phyloP scores from a whole-genome alignment of 257 asterid genomes.

The Mitragyna speciosa region DNA sequence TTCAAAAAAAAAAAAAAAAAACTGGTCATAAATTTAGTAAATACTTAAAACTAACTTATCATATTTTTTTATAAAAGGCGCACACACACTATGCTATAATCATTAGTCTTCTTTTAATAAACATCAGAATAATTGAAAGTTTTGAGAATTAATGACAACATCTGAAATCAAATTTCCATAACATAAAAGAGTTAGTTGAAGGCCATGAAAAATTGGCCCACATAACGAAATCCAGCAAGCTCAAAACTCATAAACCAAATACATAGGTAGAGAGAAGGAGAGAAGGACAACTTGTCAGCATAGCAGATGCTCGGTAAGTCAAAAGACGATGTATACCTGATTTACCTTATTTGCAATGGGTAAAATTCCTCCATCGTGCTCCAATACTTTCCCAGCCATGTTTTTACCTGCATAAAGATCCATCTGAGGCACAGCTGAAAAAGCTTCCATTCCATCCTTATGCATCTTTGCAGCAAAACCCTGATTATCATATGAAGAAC shows the following conservation, averaged over 20 bases:
- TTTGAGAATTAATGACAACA: neutral
- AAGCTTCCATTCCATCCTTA: constrained; percentile 59
- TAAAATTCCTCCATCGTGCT: constrained; percentile 53
- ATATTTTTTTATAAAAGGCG: too few relatives aligned
- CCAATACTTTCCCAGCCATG: constrained; percentile 53
- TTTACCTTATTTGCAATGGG: constrained; percentile 51
- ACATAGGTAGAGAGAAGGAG: neutral
- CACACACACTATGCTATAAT: too few relatives aligned
- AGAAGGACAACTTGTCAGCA: neutral
- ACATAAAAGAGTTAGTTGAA: neutral
- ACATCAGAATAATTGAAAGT: neutral
- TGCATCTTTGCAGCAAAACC: constrained; percentile 61
- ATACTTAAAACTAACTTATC: too few relatives aligned
- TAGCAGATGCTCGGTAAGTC: neutral
- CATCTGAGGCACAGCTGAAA: constrained; percentile 41
- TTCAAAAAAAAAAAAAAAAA: too few relatives aligned
- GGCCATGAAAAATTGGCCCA: neutral
- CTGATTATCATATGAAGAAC: constrained; percentile 66
- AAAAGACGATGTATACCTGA: constrained; percentile 23
- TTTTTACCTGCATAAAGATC: constrained; percentile 58
- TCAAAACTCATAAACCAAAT: neutral
- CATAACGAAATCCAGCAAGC: too few relatives aligned
- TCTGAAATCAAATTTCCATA: neutral
- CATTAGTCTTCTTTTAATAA: neutral
- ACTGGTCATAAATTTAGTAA: too few relatives aligned